Conservation (phyloP, 2,329 filamentous ascomycete genomes). For the Ophiostoma perfectum region DNA sequence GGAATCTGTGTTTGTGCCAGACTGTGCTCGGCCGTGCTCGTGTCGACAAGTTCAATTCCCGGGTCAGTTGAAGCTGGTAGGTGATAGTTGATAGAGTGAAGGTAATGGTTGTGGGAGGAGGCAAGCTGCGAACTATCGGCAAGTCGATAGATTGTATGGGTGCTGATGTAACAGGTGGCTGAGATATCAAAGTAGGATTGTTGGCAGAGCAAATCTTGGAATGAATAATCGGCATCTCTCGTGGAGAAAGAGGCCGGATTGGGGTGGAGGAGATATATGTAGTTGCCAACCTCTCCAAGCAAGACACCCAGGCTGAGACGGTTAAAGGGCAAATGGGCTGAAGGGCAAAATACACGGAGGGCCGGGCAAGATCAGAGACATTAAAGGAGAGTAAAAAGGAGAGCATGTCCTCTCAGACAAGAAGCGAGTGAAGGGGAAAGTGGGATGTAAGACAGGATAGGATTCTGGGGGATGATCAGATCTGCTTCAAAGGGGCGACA, state of each 20-base stretch:
- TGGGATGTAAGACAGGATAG: not conserved
- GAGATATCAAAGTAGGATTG: not conserved
- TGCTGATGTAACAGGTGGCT: too few species aligned
- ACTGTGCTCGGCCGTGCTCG: too few species aligned
- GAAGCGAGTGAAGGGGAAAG: too few species aligned
- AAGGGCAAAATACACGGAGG: not conserved
- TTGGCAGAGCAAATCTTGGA: not conserved
- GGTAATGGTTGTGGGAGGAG: too few species aligned
- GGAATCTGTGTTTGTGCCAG: too few species aligned
- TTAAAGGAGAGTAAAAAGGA: not conserved
- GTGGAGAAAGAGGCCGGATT: not conserved
- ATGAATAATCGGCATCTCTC: not conserved
- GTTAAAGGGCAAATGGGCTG: not conserved
- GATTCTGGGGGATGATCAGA: slow-evolving; percentile 5
- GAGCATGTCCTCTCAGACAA: too few species aligned
- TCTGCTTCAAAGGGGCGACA: not conserved
- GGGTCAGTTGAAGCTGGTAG: too few species aligned
- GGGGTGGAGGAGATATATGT: not conserved
- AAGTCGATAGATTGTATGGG: too few species aligned
- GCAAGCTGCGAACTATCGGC: too few species aligned
- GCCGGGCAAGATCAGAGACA: not conserved
- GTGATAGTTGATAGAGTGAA: too few species aligned
- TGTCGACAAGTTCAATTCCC: too few species aligned
- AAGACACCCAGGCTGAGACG: not conserved
- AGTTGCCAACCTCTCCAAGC: not conserved